Base-by-base conservation (phyloP, 192 early-diverging fungal species). In the Podila clonocystis region DNA sequence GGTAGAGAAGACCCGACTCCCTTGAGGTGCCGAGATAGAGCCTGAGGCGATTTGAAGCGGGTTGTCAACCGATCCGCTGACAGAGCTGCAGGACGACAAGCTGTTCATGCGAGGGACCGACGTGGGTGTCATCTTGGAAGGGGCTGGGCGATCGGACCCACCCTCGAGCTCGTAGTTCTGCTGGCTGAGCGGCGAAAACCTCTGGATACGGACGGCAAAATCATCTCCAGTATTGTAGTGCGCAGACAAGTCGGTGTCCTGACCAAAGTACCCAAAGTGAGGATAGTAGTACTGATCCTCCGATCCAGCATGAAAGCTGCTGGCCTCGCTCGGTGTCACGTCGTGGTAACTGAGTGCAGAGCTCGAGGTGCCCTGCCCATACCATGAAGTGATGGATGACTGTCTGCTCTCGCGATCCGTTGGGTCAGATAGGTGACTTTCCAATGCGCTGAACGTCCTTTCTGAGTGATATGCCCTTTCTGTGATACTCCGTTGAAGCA, bases 381-480 rank as follows among this genome's bases (percentile, higher is more conserved):
- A 79, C 76, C 76, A 79, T 55, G 52, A 55, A 26, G 63, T 79
- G n/a, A 57, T 34, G 17, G 76, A 71, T 11, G 75, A 79, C 5
- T 19, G 33, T 19, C 68, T 66, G 15, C 71, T 73, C 4, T 72
- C 66, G 1, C 17, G 26, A 9, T 55, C 52, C 2, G 20, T 55
- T 17, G 41, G 41, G 26, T 55, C 52, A 55, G 52, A 24, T 7
- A 55, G 9, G n/a, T 24, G 52, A 5, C 5, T 55, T n/a, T 63
- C 62, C 24, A 38, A 13, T 5, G 65, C 62, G 48, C 65, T 62
- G 31, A 48, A 26, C 26, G 57, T 24, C 49, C 31, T n/a, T 0
- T 66, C 63, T 26, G 58, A 63, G 7, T 58, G 65, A 33, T 34
- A 74, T 1, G 65, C 49, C 31, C 57, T 38, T 15, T 31, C 63